Evolutionary conservation across 1,284 basidiomycete species (phyloP), one percentile per base, ranked within the genome.

Genomic region (Cutaneotrichosporon sp.): DNA sequence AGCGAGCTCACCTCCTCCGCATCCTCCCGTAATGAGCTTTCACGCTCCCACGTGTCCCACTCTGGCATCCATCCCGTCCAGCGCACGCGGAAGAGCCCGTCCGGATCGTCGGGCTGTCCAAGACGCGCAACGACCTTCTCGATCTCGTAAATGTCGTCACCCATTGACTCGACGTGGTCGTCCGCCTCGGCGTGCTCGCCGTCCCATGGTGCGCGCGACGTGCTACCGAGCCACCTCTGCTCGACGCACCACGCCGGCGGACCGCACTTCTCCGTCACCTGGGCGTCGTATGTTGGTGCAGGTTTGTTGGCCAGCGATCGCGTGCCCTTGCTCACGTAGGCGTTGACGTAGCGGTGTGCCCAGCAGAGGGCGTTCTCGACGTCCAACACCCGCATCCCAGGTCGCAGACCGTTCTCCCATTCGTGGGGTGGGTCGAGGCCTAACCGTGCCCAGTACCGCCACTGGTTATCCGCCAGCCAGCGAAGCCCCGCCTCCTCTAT

Each of bases 381-480:
- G 60, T 74, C 72, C 14, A 75, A 62, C 4, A 70, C 71, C 26
- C 72, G 65, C 69, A 75, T 68, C 3, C 73, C 73, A 4, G 73
- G 72, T 53, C 68, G 60, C 8, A 73, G 46, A 2, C 72, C 73
- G 30, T 31, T 36, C 34, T 65, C 56, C 58, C 56, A 63, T n/a
- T 67, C 73, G 58, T 74, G 67, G 6, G 71, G 72, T 13, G 73
- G 72, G 56, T 70, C 67, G 36, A 65, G 60, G 8, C 69, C 69
- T 1, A 75, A 56, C 21, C 72, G 63, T 16, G 64, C 65, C 64
- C 68, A 75, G 60, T 72, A 74, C 21, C 63, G 50, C 65, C 67
- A 75, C 55, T 75, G 73, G 63, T 75, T 68, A 4, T 73, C 69
- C 32, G 64, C 62, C n/a, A 75, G 63, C 73, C 73, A 75, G n/a